These are phyloP conservation scores for Nitzschia palea DNA, from an alignment of 108 stramenopile genomes.

Conservation along the genomic window DNA sequence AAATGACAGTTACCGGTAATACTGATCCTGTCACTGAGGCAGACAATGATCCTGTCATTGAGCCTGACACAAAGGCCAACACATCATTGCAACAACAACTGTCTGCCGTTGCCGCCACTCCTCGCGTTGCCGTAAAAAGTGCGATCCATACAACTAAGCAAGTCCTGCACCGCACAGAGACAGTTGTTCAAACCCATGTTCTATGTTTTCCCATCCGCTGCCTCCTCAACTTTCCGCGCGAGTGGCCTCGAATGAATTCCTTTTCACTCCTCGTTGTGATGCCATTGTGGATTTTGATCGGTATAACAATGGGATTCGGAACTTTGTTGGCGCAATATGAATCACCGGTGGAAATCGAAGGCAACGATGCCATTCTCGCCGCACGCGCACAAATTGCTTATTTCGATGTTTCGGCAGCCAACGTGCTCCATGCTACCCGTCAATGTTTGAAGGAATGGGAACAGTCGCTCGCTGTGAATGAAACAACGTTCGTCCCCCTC, in stretches of 20 bases:
- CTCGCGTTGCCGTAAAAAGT: too few relatives aligned
- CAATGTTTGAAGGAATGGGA: neutral
- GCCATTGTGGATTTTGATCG: slow-evolving; percentile 33
- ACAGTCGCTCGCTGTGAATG: neutral
- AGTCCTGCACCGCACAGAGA: neutral
- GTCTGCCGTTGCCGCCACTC: too few relatives aligned
- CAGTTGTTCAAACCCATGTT: neutral
- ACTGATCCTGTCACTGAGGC: too few relatives aligned
- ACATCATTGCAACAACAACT: too few relatives aligned
- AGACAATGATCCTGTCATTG: too few relatives aligned
- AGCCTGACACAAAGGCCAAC: too few relatives aligned
- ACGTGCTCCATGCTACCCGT: neutral
- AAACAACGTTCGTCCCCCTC: neutral
- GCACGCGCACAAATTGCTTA: neutral
- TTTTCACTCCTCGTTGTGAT: slow-evolving; percentile 30
- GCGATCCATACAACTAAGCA: too few relatives aligned
- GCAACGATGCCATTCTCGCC: slow-evolving; percentile 35
- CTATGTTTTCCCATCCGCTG: neutral
- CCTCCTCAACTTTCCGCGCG: slow-evolving; percentile 12
- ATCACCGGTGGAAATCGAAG: slow-evolving; percentile 19
- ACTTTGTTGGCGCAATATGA: slow-evolving; percentile 24
- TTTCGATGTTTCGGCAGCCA: neutral
- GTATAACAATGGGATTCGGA: slow-evolving; percentile 24
- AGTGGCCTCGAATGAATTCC: slow-evolving; percentile 33
- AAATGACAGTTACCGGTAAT: too few relatives aligned